A percentile compares a stretch with the other conserved stretches of the same genome.
These are phyloP conservation scores for Knufia fluminis DNA, from an alignment of 2,329 filamentous ascomycete genomes.

Conservation along the genomic window DNA sequence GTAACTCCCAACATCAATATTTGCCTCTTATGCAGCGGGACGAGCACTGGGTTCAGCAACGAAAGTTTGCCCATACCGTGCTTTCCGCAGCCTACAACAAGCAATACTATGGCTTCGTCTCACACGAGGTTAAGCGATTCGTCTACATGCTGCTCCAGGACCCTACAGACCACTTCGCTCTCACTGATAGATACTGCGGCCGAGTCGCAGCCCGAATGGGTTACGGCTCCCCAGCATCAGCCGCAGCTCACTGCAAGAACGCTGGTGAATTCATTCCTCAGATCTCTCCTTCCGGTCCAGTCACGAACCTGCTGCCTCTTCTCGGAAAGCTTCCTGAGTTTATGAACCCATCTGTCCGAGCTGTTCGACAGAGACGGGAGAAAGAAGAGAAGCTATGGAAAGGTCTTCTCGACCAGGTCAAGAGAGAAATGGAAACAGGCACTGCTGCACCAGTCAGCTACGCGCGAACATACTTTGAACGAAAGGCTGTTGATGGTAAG, in stretches of 20 bases:
- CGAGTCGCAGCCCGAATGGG: slow-evolving; percentile 22
- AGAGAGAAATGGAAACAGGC: slow-evolving; percentile 19
- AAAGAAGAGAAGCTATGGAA: slow-evolving; percentile 26
- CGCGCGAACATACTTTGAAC: slow-evolving; percentile 22
- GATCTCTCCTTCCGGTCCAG: slow-evolving; percentile 23
- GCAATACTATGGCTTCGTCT: slow-evolving; percentile 24
- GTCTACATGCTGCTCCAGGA: slow-evolving; percentile 23
- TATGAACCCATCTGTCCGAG: slow-evolving; percentile 21
- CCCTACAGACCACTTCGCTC: slow-evolving; percentile 23
- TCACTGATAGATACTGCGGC: slow-evolving; percentile 23
- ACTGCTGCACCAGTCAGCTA: slow-evolving; percentile 21
- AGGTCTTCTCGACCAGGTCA: slow-evolving; percentile 23
- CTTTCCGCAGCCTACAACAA: slow-evolving; percentile 23
- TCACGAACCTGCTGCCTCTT: slow-evolving; percentile 23
- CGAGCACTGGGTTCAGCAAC: slow-evolving; percentile 24
- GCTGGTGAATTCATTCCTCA: slow-evolving; percentile 25
- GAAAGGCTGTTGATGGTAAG: slow-evolving; percentile 18
- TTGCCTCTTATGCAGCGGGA: slow-evolving; percentile 18
- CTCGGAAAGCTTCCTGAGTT: slow-evolving; percentile 22
- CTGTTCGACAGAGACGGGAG: slow-evolving; percentile 22
- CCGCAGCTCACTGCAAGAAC: slow-evolving; percentile 23
- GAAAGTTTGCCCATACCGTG: slow-evolving; percentile 24
- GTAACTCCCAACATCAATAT: slow-evolving; percentile 23
- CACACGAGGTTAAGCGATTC: slow-evolving; percentile 23
- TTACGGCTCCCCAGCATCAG: slow-evolving; percentile 21